phyloP scores from a whole-genome alignment of 2,329 filamentous ascomycete genomes.

The Aulographum hederae region DNA sequence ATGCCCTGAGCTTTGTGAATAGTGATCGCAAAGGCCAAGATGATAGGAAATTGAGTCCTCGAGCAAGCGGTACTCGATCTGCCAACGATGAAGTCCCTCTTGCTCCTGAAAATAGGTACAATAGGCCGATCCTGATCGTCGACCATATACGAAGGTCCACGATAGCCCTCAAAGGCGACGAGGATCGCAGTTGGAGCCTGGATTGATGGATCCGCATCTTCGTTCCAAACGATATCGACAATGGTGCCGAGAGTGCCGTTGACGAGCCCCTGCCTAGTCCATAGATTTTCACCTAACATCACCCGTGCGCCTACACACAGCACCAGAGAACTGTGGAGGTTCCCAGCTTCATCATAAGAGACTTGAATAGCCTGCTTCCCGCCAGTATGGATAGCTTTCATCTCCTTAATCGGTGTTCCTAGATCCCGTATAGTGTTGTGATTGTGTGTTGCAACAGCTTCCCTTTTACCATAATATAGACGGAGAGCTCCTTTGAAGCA shows the following conservation, averaged over 20 bases:
- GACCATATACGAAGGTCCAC: background rate
- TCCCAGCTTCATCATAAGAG: background rate
- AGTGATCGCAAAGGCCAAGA: constrained; percentile 1
- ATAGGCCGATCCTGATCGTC: background rate
- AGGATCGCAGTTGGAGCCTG: background rate
- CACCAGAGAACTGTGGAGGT: background rate
- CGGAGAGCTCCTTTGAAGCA: too few relatives aligned
- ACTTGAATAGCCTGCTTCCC: too few relatives aligned
- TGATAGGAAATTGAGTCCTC: background rate
- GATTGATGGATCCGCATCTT: background rate
- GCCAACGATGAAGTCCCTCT: background rate
- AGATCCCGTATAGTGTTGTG: too few relatives aligned
- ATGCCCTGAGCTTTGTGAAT: constrained; percentile 1
- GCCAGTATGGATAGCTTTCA: too few relatives aligned
- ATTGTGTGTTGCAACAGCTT: too few relatives aligned
- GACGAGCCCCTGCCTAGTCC: background rate
- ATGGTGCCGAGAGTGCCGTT: constrained; percentile 1
- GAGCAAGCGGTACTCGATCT: background rate
- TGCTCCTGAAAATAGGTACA: background rate
- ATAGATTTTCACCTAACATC: constrained; percentile 1
- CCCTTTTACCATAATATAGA: too few relatives aligned
- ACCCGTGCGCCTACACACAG: background rate
- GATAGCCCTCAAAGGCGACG: background rate
- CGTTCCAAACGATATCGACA: background rate
- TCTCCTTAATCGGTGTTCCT: too few relatives aligned